Percentiles rank a stretch among this genome's conserved stretches.
These are phyloP conservation scores for Fusarium udum DNA, from an alignment of 2,329 filamentous ascomycete species.

Conservation along the genomic window DNA sequence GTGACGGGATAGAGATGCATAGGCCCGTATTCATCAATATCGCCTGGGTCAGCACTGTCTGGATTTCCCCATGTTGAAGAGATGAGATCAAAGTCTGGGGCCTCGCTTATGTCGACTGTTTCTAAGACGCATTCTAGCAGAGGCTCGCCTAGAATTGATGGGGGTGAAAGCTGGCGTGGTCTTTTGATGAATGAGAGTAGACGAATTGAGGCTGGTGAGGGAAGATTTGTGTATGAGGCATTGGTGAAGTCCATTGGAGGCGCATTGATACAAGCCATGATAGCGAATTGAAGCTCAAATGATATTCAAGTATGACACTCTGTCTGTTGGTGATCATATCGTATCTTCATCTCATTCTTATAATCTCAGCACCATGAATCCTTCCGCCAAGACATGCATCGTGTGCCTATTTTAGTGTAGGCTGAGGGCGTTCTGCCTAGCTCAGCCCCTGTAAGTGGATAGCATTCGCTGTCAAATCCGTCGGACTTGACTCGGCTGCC, in stretches of 20 bases:
- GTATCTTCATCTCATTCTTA: background rate
- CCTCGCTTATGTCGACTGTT: background rate
- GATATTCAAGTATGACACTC: fast-evolving
- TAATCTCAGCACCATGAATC: background rate
- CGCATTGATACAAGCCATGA: background rate
- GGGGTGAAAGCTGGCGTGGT: background rate
- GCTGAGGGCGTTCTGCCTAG: background rate
- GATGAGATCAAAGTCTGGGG: background rate
- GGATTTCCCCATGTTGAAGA: slow-evolving; percentile 2
- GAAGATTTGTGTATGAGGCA: background rate
- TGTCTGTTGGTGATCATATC: fast-evolving
- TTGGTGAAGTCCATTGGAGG: background rate
- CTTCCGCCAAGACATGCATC: background rate
- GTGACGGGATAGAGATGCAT: background rate
- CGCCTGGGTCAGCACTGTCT: background rate
- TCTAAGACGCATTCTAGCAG: background rate
- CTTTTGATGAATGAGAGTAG: background rate
- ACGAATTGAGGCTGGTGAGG: background rate
- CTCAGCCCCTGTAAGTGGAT: slow-evolving; percentile 5
- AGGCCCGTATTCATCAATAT: background rate
- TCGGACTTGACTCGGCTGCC: background rate
- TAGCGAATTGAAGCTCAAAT: fast-evolving
- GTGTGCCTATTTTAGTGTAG: background rate
- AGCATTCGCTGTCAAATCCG: background rate
- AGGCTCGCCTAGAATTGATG: background rate